phyloP scores from a whole-genome alignment of 371 early-diverging fungal genomes.

The Zychaea mexicana region DNA sequence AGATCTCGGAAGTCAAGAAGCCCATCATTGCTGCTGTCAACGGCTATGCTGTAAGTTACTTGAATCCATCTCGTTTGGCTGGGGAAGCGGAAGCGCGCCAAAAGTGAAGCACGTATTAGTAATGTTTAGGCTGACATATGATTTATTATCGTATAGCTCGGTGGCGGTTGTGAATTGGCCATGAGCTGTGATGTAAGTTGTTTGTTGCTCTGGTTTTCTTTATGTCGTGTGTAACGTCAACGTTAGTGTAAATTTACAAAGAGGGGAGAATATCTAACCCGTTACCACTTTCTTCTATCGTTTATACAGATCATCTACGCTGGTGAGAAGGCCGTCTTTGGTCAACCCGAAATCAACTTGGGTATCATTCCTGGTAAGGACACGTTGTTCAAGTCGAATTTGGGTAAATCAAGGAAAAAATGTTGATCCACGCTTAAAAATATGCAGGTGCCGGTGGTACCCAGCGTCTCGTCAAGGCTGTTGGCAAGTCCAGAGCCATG shows the following conservation, averaged over 20 bases:
- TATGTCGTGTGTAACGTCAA: neutral
- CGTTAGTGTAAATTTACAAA: conserved; percentile 9
- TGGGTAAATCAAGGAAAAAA: neutral
- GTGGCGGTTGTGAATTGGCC: conserved; percentile 98
- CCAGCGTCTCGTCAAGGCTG: conserved; percentile 90
- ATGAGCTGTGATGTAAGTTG: conserved; percentile 93
- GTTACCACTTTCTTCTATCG: neutral
- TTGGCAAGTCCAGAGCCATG: conserved; percentile 99
- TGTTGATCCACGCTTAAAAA: neutral
- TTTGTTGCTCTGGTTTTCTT: too few relatives aligned
- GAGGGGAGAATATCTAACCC: neutral
- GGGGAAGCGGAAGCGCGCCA: neutral
- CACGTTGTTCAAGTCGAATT: too few relatives aligned
- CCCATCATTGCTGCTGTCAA: conserved; percentile 98
- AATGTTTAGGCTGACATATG: conserved; percentile 1
- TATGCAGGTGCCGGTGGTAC: conserved; percentile 82
- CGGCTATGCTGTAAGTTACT: conserved; percentile 86
- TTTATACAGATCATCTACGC: conserved; percentile 91
- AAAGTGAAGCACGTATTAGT: neutral
- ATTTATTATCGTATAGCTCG: conserved; percentile 61
- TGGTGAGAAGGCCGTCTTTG: conserved; percentile 95
- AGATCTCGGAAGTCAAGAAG: conserved; percentile 89
- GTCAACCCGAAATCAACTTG: conserved; percentile 98
- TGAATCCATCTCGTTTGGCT: neutral
- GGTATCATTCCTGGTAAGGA: conserved; percentile 87